phyloP scores from a whole-genome alignment of 2,329 filamentous ascomycete genomes.

The Cladophialophora immunda region DNA sequence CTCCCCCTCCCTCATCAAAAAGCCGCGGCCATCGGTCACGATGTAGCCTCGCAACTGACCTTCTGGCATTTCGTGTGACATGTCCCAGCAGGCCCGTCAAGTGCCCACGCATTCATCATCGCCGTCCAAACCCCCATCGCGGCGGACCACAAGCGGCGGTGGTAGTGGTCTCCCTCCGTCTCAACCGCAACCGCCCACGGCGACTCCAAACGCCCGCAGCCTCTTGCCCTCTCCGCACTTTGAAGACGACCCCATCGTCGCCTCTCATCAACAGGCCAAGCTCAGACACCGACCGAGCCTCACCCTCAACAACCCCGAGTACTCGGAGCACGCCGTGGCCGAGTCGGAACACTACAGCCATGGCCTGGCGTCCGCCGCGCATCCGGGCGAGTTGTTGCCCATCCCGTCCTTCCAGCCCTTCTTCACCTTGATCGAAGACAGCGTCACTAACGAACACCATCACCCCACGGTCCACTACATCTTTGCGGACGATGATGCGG shows the following conservation, averaged over 20 bases:
- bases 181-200: constrained; percentile 18
- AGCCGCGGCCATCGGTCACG: constrained; percentile 9
- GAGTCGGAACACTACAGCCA: constrained; percentile 31
- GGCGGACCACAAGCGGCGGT: constrained; percentile 30
- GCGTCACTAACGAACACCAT: constrained; percentile 74
- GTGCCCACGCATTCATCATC: constrained; percentile 37
- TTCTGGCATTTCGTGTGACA: constrained; percentile 24
- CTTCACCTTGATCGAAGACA: constrained; percentile 85
- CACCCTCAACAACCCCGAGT: constrained; percentile 25
- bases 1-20: neutral
- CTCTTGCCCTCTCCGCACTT: constrained; percentile 39
- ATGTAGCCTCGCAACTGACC: constrained; percentile 19
- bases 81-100: constrained; percentile 37
- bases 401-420: constrained; percentile 72
- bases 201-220: constrained; percentile 16
- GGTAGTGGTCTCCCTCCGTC: constrained; percentile 19
- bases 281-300: constrained; percentile 24
- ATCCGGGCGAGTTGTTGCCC: constrained; percentile 6
- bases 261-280: constrained; percentile 19
- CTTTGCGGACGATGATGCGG: constrained; percentile 89
- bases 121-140: constrained; percentile 40
- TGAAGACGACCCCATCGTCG: constrained; percentile 36
- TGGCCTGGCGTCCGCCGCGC: constrained; percentile 10
- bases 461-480: constrained; percentile 92
- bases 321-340: constrained; percentile 34